These are phyloP conservation scores for Combretum micranthum DNA, from an alignment of 345 rosid species.

Conservation along the genomic window DNA sequence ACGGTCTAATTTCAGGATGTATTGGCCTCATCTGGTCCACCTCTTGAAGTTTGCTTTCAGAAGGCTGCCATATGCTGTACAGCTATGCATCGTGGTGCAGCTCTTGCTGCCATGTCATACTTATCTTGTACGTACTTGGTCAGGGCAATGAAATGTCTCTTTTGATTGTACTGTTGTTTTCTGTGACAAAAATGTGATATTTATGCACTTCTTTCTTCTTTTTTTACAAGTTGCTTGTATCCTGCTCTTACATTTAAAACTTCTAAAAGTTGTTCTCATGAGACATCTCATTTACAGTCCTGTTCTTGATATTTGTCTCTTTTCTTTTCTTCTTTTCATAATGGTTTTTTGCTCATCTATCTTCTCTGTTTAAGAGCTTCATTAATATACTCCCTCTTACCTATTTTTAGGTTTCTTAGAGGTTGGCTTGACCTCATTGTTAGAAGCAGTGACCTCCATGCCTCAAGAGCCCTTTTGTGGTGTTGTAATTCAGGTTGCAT, in stretches of 20 bases:
- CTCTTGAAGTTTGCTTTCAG: conserved; percentile 86
- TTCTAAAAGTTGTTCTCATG: neutral
- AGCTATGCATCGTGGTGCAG: conserved; percentile 99
- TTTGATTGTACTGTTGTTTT: neutral
- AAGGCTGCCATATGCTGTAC: conserved; percentile 97
- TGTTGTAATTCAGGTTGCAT: conserved; percentile 59
- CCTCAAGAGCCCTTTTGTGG: conserved; percentile 67
- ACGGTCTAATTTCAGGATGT: conserved; percentile 43
- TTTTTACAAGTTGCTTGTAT: too few relatives aligned
- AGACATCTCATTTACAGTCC: neutral
- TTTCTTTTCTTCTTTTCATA: neutral
- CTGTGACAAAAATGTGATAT: neutral
- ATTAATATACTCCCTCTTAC: neutral
- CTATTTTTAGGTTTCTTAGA: conserved; percentile 69
- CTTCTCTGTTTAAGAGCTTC: too few relatives aligned
- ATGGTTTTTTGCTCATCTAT: too few relatives aligned
- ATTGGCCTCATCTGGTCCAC: conserved; percentile 65
- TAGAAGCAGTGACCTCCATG: conserved; percentile 41
- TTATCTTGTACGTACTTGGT: conserved; percentile 54
- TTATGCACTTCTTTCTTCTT: too few relatives aligned
- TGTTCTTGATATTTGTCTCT: neutral
- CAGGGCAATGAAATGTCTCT: too few relatives aligned
- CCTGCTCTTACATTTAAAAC: too few relatives aligned
- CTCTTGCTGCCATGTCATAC: conserved; percentile 92
- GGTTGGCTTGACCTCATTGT: conserved; percentile 48